These are phyloP conservation scores for Phytophthora ramorum DNA, from an alignment of 352 stramenopile species.

Conservation along the genomic window DNA sequence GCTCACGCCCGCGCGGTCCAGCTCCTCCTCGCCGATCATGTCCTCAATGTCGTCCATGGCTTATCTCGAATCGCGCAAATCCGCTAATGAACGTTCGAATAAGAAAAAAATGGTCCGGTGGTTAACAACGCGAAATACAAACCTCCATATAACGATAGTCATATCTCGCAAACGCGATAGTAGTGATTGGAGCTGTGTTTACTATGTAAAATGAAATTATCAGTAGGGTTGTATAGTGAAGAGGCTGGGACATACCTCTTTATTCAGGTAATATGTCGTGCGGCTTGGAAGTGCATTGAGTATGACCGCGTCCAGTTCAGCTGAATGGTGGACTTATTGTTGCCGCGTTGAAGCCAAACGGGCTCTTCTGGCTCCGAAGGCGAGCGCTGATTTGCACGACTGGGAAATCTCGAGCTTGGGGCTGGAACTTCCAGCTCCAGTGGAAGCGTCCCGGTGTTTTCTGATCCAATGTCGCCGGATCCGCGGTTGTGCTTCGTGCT, in stretches of 20 bases:
- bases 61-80: constrained; percentile 10
- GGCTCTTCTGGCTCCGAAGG: constrained; percentile 9
- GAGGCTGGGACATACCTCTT: background rate
- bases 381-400: constrained; percentile 11
- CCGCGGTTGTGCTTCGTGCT: constrained; percentile 1
- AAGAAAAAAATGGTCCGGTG: constrained; percentile 22
- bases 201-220: background rate
- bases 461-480: constrained; percentile 15
- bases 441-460: constrained; percentile 19
- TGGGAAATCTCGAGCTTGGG: constrained; percentile 12
- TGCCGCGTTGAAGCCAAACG: constrained; percentile 5
- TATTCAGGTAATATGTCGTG: background rate
- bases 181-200: too few species aligned
- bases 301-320: constrained; percentile 13
- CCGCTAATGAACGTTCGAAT: constrained; percentile 15
- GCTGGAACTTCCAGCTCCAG: background rate
- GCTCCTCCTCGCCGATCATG: constrained; percentile 79
- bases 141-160: background rate
- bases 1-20: constrained; percentile 56
- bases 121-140: constrained; percentile 2
- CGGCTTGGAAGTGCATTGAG: too few species aligned
- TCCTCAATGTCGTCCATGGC: constrained; percentile 83
- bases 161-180: background rate
- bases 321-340: constrained; percentile 9
- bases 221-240: background rate